Conservation (phyloP, 495 filamentous ascomycete species). For the Glonium stellatum region DNA sequence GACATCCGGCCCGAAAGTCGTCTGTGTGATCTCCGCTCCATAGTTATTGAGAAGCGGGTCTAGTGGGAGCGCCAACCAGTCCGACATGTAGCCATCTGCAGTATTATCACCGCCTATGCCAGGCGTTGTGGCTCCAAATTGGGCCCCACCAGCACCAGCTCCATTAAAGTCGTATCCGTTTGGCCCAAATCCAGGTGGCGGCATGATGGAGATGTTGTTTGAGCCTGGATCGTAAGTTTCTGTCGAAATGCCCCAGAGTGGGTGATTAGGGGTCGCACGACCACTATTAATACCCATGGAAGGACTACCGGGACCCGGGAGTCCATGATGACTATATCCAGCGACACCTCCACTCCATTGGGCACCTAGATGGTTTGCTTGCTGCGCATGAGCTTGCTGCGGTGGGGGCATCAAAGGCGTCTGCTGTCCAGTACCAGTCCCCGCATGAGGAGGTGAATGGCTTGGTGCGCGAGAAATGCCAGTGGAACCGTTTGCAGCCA, state of each 20-base stretch:
- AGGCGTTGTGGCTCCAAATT: background rate
- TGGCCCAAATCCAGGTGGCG: conserved; percentile 36
- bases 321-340: conserved; percentile 10
- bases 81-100: conserved; percentile 22
- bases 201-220: conserved; percentile 42
- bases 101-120: background rate
- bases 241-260: conserved; percentile 37
- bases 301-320: background rate
- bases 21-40: conserved; percentile 35
- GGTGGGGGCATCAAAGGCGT: conserved; percentile 28
- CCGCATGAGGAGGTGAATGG: conserved; percentile 5
- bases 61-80: conserved; percentile 45
- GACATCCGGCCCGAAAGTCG: conserved; percentile 37
- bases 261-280: conserved; percentile 27
- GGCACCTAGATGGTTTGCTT: background rate
- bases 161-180: conserved; percentile 11
- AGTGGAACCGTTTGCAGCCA: conserved; percentile 29
- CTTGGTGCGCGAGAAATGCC: conserved; percentile 22
- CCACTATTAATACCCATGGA: conserved; percentile 7
- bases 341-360: background rate
- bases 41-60: conserved; percentile 38
- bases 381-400: background rate
- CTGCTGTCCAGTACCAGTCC: conserved; percentile 3
- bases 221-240: conserved; percentile 39
- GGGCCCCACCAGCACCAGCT: background rate